phyloP scores from a whole-genome alignment of 1,139 yeast genomes.

The Scheffersomyces quercinus region DNA sequence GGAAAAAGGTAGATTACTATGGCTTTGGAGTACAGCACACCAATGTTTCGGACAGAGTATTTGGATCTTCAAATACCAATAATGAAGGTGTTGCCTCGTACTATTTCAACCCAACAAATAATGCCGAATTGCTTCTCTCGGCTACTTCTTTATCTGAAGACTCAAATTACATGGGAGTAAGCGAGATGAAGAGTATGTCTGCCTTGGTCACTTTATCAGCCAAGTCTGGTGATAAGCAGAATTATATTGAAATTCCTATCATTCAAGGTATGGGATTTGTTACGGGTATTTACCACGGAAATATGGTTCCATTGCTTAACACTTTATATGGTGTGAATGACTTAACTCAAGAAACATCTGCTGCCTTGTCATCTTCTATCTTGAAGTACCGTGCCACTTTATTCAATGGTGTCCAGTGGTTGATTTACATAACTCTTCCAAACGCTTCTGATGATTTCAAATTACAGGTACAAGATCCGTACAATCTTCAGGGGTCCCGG shows the following conservation, averaged over 20 bases:
- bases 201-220: slow-evolving; percentile 48
- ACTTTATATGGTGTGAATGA: slow-evolving; percentile 54
- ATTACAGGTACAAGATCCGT: slow-evolving; percentile 36
- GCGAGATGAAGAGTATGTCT: slow-evolving; percentile 58
- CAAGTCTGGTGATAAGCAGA: slow-evolving; percentile 12
- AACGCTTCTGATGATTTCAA: slow-evolving; percentile 29
- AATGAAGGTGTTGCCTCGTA: slow-evolving; percentile 31
- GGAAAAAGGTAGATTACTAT: slow-evolving; percentile 38
- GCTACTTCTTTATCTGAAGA: slow-evolving; percentile 47
- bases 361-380: slow-evolving; percentile 36
- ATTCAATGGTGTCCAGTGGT: slow-evolving; percentile 55
- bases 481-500: slow-evolving; percentile 42
- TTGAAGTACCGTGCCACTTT: slow-evolving; percentile 60
- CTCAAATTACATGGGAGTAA: slow-evolving; percentile 39
- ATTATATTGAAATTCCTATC: slow-evolving; percentile 42
- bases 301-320: slow-evolving; percentile 53
- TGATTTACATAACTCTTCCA: slow-evolving; percentile 58
- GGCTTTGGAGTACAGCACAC: slow-evolving; percentile 76
- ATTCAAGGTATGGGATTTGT: slow-evolving; percentile 74
- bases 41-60: slow-evolving; percentile 57
- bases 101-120: slow-evolving; percentile 55
- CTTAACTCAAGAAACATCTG: slow-evolving; percentile 44
- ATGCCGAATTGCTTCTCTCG: slow-evolving; percentile 55
- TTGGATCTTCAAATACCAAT: slow-evolving; percentile 53
- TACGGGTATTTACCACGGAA: slow-evolving; percentile 52